Conservation (phyloP, 495 filamentous ascomycete genomes). For the Podospora comata region DNA sequence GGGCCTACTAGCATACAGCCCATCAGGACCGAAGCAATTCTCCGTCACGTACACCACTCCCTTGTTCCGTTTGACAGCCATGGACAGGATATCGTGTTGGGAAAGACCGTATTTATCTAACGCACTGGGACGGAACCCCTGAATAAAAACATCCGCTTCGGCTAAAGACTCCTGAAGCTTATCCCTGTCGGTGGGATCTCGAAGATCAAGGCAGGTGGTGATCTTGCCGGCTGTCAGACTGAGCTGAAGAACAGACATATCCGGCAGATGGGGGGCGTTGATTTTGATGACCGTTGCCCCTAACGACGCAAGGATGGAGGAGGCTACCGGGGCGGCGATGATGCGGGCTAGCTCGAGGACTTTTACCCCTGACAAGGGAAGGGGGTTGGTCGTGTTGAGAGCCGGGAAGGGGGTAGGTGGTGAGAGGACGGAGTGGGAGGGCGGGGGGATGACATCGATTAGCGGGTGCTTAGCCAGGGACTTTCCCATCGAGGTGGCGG, state of each 20-base stretch:
- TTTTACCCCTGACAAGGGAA: conserved; percentile 31
- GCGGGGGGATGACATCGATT: conserved; percentile 17
- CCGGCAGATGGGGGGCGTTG: conserved; percentile 24
- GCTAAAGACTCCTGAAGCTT: conserved; percentile 51
- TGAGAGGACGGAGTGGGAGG: not conserved
- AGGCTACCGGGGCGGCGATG: conserved; percentile 51
- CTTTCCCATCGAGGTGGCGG: conserved; percentile 24
- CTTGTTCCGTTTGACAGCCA: conserved; percentile 50
- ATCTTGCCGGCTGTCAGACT: conserved; percentile 42
- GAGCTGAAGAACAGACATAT: conserved; percentile 23
- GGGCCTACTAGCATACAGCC: conserved; percentile 36
- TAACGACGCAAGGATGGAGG: conserved; percentile 53
- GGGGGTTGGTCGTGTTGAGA: conserved; percentile 5
- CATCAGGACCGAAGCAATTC: conserved; percentile 55
- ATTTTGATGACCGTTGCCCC: conserved; percentile 44
- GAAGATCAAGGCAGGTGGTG: conserved; percentile 42
- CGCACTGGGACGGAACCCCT: conserved; percentile 53
- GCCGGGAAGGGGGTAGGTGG: conserved; percentile 19
- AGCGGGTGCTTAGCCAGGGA: conserved; percentile 23
- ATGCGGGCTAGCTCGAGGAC: conserved; percentile 57
- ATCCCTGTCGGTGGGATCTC: conserved; percentile 40
- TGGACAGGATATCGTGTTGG: conserved; percentile 40
- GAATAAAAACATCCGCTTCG: conserved; percentile 51
- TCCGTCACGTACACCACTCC: conserved; percentile 59
- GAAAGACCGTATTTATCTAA: conserved; percentile 55